These are phyloP conservation scores for Hibiscus tridactylites DNA, from an alignment of 345 rosid genomes.

Conservation along the genomic window DNA sequence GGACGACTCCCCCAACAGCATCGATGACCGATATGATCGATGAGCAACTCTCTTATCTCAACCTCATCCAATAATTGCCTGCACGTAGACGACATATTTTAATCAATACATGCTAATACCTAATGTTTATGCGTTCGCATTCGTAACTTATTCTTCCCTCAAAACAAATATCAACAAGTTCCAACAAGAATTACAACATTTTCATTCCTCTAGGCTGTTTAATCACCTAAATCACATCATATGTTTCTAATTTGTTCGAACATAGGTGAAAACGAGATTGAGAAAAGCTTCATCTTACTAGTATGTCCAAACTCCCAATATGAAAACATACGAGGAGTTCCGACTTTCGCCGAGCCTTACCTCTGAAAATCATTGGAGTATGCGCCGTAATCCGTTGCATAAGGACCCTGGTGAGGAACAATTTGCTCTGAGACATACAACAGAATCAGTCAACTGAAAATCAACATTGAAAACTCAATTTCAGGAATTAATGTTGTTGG, in stretches of 20 bases:
- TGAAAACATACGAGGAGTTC: neutral
- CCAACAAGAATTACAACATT: neutral
- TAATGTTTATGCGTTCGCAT: neutral
- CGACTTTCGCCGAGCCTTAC: slow-evolving; percentile 21
- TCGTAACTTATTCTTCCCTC: neutral
- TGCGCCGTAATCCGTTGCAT: slow-evolving; percentile 44
- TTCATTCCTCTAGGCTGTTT: neutral
- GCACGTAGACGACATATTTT: slow-evolving; percentile 9
- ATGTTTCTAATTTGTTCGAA: neutral
- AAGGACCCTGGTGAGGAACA: slow-evolving; percentile 44
- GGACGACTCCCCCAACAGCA: slow-evolving; percentile 99
- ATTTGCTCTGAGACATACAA: slow-evolving; percentile 51
- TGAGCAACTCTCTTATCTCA: slow-evolving; percentile 86
- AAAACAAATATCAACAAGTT: neutral
- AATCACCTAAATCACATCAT: neutral
- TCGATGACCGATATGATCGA: slow-evolving; percentile 85
- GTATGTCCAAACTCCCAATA: neutral
- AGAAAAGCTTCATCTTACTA: neutral
- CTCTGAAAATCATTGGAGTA: slow-evolving; percentile 29
- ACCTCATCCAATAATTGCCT: slow-evolving; percentile 88
- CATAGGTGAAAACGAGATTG: neutral
- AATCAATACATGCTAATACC: neutral
- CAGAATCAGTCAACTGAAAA: neutral
- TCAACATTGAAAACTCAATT: neutral
- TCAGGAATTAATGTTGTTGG: too few species aligned